phyloP scores from a whole-genome alignment of 176 grass and related monocot genomes.

The Triticum timopheevii region DNA sequence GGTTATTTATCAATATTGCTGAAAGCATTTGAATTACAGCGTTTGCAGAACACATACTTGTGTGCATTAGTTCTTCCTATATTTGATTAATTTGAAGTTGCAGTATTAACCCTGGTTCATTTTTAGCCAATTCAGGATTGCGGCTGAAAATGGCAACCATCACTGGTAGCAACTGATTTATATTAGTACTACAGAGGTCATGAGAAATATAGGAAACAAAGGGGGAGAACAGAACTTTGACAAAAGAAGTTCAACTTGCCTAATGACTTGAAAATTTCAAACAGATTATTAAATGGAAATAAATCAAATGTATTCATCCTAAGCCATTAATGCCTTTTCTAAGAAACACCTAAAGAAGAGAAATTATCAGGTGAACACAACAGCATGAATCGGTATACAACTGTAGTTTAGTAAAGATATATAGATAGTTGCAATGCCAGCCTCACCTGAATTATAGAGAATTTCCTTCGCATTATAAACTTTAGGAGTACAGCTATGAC shows the following conservation, averaged over 20 bases:
- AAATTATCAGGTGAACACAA: not conserved
- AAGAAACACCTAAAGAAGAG: not conserved
- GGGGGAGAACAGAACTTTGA: not conserved
- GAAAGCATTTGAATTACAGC: not conserved
- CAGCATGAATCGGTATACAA: not conserved
- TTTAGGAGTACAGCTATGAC: constrained; percentile 96
- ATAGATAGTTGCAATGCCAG: not conserved
- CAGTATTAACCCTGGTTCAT: not conserved
- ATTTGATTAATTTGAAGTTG: constrained; percentile 22
- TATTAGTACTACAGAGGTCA: constrained; percentile 35
- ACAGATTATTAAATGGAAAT: not conserved
- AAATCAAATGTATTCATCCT: not conserved
- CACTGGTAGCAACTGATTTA: constrained; percentile 18
- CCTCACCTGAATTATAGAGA: constrained; percentile 89
- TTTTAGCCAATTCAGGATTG: not conserved
- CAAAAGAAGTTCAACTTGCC: not conserved
- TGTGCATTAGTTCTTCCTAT: not conserved
- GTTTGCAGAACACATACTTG: not conserved
- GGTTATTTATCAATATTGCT: constrained; percentile 11
- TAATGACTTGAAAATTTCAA: constrained; percentile 10
- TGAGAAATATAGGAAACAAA: constrained; percentile 16
- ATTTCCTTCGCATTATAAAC: constrained; percentile 84
- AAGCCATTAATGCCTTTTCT: not conserved
- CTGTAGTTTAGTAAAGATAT: not conserved
- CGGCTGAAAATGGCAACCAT: not conserved